Evolutionary conservation across 257 asterid genomes (phyloP).

Genomic region (Solanum microdontum): DNA sequence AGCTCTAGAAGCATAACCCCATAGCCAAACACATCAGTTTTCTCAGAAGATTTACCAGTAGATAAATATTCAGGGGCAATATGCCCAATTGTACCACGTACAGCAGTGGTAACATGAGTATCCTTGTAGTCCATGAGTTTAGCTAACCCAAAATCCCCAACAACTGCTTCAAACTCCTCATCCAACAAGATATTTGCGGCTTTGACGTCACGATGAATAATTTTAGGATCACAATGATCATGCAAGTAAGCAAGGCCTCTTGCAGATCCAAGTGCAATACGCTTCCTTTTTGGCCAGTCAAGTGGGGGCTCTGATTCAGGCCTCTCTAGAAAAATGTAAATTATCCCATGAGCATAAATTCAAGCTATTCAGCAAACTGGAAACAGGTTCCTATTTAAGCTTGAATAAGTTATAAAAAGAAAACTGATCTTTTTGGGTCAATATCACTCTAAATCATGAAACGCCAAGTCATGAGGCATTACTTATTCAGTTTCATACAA

Average conservation of each 20-base stretch:
- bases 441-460: not conserved
- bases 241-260: constrained; percentile 59
- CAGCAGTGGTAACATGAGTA: constrained; percentile 59
- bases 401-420: not conserved
- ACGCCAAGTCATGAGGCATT: not conserved
- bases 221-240: constrained; percentile 57
- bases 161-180: constrained; percentile 55
- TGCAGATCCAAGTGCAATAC: constrained; percentile 49
- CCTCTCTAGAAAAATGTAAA: constrained; percentile 6
- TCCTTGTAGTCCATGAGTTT: constrained; percentile 56
- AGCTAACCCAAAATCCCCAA: constrained; percentile 63
- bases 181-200: constrained; percentile 60
- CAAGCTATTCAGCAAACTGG: not conserved
- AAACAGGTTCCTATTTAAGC: not conserved
- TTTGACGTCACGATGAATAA: constrained; percentile 61
- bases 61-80: constrained; percentile 61
- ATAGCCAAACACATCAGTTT: constrained; percentile 38
- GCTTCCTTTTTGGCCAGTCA: constrained; percentile 43
- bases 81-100: constrained; percentile 66
- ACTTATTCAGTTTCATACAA: not conserved
- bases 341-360: not conserved
- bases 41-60: constrained; percentile 39
- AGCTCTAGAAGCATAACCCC: constrained; percentile 48
- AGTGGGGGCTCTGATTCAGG: constrained; percentile 22
- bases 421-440: not conserved